Evolutionary conservation across 108 stramenopile genomes (phyloP).

Genomic region (Cyclotella sp.): DNA sequence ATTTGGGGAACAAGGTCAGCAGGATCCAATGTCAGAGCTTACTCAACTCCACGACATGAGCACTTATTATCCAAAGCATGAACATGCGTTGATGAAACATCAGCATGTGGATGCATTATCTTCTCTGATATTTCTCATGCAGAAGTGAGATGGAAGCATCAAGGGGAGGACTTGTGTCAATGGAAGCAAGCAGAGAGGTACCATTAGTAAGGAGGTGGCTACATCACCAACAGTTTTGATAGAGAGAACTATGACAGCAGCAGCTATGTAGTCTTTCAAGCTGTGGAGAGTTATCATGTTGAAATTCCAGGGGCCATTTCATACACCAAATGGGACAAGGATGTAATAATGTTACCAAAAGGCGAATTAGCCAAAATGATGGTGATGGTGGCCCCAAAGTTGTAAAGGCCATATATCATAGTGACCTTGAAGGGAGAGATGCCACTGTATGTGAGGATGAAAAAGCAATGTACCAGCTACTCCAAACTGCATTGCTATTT

Average conservation of each 20-base stretch:
- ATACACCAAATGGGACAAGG: constrained; percentile 49
- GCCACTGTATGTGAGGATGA: neutral
- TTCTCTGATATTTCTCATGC: no score
- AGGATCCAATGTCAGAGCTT: no score
- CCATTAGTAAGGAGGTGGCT: constrained; percentile 39
- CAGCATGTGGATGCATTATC: no score
- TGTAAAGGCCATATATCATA: neutral
- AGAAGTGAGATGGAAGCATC: no score
- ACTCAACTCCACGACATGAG: no score
- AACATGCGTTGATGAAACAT: no score
- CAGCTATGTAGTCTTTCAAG: constrained; percentile 49
- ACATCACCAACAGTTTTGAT: constrained; percentile 50
- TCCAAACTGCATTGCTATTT: neutral
- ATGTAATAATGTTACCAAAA: constrained; percentile 16
- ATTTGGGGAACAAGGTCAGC: no score
- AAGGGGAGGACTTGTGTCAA: constrained; percentile 31
- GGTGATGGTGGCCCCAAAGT: neutral
- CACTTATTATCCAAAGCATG: no score
- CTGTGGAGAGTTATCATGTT: constrained; percentile 38
- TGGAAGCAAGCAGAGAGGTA: constrained; percentile 47
- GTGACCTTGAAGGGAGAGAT: neutral
- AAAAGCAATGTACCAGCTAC: neutral
- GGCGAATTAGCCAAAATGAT: constrained; percentile 24
- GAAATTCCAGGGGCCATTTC: constrained; percentile 55
- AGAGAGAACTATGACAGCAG: constrained; percentile 34